Percentiles rank a stretch among this genome's conserved stretches.
Evolutionary conservation across 306 rosid species (phyloP).

Genomic region (Oemleria cerasiformis): DNA sequence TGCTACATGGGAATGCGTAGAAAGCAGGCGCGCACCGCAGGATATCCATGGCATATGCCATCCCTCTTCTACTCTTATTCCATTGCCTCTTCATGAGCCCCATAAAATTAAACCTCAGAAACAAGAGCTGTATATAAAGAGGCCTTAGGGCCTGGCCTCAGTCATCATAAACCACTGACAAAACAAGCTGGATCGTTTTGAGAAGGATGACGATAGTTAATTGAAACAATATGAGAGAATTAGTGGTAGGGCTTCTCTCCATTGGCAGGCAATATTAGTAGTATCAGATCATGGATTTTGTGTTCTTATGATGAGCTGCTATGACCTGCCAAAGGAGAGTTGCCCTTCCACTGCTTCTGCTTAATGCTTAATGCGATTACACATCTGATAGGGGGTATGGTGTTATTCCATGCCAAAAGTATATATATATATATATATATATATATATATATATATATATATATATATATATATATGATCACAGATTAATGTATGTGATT

Average conservation of each 20-base stretch:
- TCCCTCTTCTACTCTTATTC: background rate
- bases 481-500: too few relatives aligned
- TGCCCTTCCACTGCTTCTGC: slow-evolving; percentile 68
- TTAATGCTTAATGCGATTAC: slow-evolving; percentile 20
- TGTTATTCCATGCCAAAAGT: background rate
- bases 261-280: slow-evolving; percentile 45
- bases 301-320: background rate
- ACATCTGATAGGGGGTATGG: background rate
- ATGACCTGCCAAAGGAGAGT: slow-evolving; percentile 86
- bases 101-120: background rate
- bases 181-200: background rate
- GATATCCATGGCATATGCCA: slow-evolving; percentile 64
- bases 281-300: background rate
- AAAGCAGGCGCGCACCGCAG: slow-evolving; percentile 5
- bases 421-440: background rate
- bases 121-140: background rate
- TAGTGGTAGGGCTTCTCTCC: slow-evolving; percentile 60
- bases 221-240: slow-evolving; percentile 34
- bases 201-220: too few relatives aligned
- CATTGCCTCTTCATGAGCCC: too few relatives aligned
- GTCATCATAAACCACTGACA: background rate
- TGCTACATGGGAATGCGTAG: slow-evolving; percentile 14
- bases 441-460: too few relatives aligned
- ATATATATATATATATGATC: too few relatives aligned
- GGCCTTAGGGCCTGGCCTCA: too few relatives aligned